A percentile compares a stretch with the other conserved stretches of the same genome.
Evolutionary conservation across 305 asterid species (phyloP).

Genomic region (Rubia balearica): DNA sequence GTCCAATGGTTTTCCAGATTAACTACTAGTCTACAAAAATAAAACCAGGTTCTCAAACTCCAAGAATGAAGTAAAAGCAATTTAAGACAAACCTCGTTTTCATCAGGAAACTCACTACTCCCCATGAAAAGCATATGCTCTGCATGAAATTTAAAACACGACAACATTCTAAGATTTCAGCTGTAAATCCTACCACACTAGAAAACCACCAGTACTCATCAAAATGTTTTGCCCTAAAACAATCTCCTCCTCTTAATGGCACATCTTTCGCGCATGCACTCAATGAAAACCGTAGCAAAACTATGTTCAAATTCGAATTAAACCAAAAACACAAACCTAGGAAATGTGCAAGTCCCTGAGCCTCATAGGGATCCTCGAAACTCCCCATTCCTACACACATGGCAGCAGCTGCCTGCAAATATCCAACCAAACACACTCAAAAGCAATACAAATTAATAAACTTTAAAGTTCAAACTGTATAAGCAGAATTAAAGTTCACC

Average conservation of each 20-base stretch:
- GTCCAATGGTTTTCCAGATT: constrained; percentile 18
- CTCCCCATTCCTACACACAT: constrained; percentile 95
- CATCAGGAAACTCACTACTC: constrained; percentile 88
- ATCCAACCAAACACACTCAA: constrained; percentile 5
- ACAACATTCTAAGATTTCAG: constrained; percentile 8
- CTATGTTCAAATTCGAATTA: not conserved
- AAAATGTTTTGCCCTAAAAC: not conserved
- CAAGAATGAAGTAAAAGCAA: not conserved
- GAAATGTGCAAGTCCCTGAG: constrained; percentile 97
- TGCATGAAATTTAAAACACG: constrained; percentile 34
- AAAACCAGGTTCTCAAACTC: not conserved
- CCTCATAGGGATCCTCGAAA: constrained; percentile 86
- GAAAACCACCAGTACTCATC: not conserved
- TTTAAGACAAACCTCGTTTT: constrained; percentile 69
- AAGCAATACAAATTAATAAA: not conserved
- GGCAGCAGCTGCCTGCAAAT: constrained; percentile 93
- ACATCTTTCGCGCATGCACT: not conserved
- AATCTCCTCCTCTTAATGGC: not conserved
- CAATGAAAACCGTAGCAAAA: not conserved
- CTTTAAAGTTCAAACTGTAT: not conserved
- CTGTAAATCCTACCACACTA: too few species aligned
- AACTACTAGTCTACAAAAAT: not conserved
- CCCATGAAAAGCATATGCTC: constrained; percentile 99
- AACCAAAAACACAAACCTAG: constrained; percentile 46
- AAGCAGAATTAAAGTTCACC: constrained; percentile 29